These are phyloP conservation scores for Porcisia hertigi DNA, from an alignment of 208 protist genomes.

Conservation along the genomic window DNA sequence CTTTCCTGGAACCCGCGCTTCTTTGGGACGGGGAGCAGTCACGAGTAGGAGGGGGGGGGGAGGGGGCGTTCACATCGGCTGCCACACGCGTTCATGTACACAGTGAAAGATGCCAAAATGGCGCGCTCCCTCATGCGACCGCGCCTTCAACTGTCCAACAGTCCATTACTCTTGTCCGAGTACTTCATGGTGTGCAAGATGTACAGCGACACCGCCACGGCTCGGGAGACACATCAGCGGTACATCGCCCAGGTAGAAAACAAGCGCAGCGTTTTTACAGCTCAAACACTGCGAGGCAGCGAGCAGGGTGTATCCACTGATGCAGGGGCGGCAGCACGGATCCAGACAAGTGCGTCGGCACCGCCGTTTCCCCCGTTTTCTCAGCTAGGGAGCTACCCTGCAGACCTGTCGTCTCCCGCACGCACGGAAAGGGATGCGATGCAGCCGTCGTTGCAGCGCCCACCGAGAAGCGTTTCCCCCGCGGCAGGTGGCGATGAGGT, in stretches of 20 bases:
- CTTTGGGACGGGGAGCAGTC: background rate
- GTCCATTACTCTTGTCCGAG: conserved; percentile 33
- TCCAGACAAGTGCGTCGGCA: background rate
- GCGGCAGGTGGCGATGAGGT: background rate
- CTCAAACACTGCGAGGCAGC: conserved; percentile 31
- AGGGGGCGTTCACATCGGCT: background rate
- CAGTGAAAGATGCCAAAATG: conserved; percentile 42
- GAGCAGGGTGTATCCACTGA: conserved; percentile 11
- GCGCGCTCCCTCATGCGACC: conserved; percentile 34
- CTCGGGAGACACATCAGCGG: conserved; percentile 41
- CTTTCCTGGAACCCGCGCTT: background rate
- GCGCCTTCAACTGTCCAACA: conserved; percentile 38
- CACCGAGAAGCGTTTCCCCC: background rate
- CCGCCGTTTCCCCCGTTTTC: background rate
- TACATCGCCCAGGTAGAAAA: conserved; percentile 37
- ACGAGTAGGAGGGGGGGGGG: no score
- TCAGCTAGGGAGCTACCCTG: background rate
- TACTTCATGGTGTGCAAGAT: conserved; percentile 38
- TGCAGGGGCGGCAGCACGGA: background rate
- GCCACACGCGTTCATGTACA: conserved; percentile 34
- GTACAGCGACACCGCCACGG: conserved; percentile 36
- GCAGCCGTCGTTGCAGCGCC: background rate
- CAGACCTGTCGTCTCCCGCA: background rate
- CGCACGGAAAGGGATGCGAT: background rate
- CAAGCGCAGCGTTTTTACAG: conserved; percentile 28